Conservation (phyloP, 352 stramenopile species). For the Globisporangium megalacanthum region DNA sequence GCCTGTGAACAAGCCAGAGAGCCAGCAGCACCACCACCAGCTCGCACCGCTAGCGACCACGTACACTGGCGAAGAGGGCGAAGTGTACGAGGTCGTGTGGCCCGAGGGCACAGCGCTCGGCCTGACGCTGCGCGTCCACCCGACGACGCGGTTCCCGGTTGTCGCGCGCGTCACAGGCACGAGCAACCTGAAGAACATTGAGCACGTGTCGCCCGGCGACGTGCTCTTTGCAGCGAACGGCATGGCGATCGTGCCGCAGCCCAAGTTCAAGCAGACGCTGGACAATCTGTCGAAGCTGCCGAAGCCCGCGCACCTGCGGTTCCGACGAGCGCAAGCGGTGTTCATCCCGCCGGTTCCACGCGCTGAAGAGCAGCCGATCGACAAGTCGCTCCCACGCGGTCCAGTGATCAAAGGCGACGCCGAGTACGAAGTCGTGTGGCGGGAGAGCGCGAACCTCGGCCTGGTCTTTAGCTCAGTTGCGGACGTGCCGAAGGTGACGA, state of each 20-base stretch:
- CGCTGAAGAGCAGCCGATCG: constrained; percentile 31
- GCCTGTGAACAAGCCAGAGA: not conserved
- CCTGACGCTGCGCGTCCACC: constrained; percentile 62
- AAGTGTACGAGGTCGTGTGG: constrained; percentile 75
- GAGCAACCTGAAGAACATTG: constrained; percentile 74
- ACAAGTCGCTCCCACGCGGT: constrained; percentile 44
- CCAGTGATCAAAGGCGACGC: constrained; percentile 47
- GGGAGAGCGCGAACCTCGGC: constrained; percentile 77
- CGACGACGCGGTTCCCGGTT: constrained; percentile 61
- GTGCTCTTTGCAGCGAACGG: constrained; percentile 70
- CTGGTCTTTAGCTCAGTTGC: constrained; percentile 80
- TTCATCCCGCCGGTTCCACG: constrained; percentile 9
- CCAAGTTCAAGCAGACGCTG: constrained; percentile 78
- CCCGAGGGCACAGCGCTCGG: constrained; percentile 59
- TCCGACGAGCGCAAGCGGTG: constrained; percentile 39
- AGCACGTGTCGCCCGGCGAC: constrained; percentile 63
- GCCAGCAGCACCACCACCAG: constrained; percentile 2
- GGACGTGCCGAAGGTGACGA: constrained; percentile 75
- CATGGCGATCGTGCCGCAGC: constrained; percentile 62
- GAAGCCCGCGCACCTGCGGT: constrained; percentile 65
- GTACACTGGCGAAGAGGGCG: constrained; percentile 32
- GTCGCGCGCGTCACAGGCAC: constrained; percentile 68
- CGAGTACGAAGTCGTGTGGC: constrained; percentile 83
- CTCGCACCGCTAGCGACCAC: constrained; percentile 11
- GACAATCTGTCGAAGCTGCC: constrained; percentile 65